phyloP scores from a whole-genome alignment of 306 rosid genomes.

The Vigna reflexopilosa region DNA sequence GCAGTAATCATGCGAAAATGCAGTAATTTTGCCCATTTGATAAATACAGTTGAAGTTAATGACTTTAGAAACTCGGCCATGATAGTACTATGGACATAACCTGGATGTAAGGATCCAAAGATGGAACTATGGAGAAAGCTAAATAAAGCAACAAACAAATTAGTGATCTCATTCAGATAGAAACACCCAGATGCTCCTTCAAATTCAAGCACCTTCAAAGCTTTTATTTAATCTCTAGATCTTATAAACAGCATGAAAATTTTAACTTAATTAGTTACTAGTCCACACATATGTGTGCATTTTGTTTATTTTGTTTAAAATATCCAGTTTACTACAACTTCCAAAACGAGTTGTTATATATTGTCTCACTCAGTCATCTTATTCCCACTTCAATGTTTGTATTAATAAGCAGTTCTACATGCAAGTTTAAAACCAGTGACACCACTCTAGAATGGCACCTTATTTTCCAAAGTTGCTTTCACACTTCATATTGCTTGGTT shows the following conservation, averaged over 20 bases:
- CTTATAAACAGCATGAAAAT: not conserved
- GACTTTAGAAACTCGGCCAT: constrained; percentile 2
- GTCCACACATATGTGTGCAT: not conserved
- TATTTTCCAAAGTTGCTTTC: too few relatives aligned
- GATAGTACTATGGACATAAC: not conserved
- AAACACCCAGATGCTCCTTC: not conserved
- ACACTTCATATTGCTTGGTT: too few relatives aligned
- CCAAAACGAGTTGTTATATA: too few relatives aligned
- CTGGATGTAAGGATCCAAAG: constrained; percentile 10
- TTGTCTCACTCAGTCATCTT: too few relatives aligned
- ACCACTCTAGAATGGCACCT: too few relatives aligned
- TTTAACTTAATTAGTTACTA: not conserved
- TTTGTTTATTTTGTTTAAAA: too few relatives aligned
- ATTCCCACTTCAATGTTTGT: too few relatives aligned
- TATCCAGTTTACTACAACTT: too few relatives aligned
- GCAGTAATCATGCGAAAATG: not conserved
- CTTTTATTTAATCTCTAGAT: constrained; percentile 5
- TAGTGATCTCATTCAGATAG: not conserved
- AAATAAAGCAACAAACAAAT: constrained; percentile 8
- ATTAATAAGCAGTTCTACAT: too few relatives aligned
- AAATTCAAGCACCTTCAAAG: constrained; percentile 8
- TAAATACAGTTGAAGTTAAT: not conserved
- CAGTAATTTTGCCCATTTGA: not conserved
- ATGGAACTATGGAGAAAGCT: constrained; percentile 13
- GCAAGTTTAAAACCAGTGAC: too few relatives aligned